A percentile compares a stretch with the other conserved stretches of the same genome.
phyloP scores from a whole-genome alignment of 2,329 filamentous ascomycete species.

The Aaosphaeria pasadenensis region DNA sequence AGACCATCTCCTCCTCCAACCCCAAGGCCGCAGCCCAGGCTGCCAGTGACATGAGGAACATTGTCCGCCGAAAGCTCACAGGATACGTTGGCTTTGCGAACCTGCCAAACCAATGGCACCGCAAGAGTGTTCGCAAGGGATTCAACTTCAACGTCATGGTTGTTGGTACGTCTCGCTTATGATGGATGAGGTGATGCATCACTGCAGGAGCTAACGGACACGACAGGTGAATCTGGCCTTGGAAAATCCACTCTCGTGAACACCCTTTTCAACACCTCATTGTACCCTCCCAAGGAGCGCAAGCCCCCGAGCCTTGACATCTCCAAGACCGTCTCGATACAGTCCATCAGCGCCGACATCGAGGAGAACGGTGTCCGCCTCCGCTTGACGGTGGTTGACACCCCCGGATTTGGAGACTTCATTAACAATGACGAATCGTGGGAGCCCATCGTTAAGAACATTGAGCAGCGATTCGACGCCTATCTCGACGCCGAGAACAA shows the following conservation, averaged over 20 bases:
- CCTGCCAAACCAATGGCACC: conserved; percentile 99
- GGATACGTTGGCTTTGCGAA: conserved; percentile 99
- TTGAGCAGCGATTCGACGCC: conserved; percentile 97
- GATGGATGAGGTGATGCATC: neutral
- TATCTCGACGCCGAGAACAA: conserved; percentile 99
- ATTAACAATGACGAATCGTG: conserved; percentile 99
- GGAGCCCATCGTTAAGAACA: conserved; percentile 99
- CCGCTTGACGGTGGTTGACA: conserved; percentile 94
- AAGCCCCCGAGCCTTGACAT: conserved; percentile 97
- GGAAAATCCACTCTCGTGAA: conserved; percentile 99
- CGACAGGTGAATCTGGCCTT: conserved; percentile 90
- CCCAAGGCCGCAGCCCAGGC: conserved; percentile 55
- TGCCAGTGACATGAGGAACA: conserved; percentile 71
- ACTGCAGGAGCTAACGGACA: conserved; percentile 3
- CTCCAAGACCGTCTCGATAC: conserved; percentile 69
- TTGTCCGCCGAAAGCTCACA: conserved; percentile 95
- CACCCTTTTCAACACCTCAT: conserved; percentile 98
- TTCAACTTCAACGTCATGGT: conserved; percentile 99
- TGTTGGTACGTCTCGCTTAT: conserved; percentile 70
- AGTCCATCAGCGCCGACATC: conserved; percentile 62
- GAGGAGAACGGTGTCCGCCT: conserved; percentile 98
- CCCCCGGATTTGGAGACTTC: conserved; percentile 96
- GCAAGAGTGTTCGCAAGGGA: conserved; percentile 99
- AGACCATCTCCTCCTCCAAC: conserved; percentile 64
- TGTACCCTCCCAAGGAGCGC: conserved; percentile 98